A percentile compares a stretch with the other conserved stretches of the same genome.
Conservation (phyloP, 2,329 filamentous ascomycete species). For the Graphilbum ipis-grandicollis region DNA sequence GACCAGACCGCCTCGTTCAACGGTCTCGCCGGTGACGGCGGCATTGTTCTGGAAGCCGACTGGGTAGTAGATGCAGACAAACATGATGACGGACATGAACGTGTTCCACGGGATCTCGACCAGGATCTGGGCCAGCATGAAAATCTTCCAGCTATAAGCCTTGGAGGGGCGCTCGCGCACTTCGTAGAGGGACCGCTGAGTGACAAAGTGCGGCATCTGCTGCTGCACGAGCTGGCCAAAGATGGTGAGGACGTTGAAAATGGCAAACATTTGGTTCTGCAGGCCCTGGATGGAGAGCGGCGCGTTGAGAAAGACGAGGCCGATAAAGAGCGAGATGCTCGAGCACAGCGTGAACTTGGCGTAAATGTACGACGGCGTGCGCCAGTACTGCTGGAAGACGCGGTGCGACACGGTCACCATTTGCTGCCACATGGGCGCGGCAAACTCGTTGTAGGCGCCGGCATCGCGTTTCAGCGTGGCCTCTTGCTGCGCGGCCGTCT, state of each 20-base stretch:
- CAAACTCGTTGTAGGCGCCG: conserved; percentile 41
- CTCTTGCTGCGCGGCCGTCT: no score
- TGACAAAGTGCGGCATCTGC: conserved; percentile 72
- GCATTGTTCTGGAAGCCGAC: conserved; percentile 61
- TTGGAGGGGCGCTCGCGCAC: conserved; percentile 70
- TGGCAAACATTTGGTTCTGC: conserved; percentile 70
- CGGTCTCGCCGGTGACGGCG: conserved; percentile 35
- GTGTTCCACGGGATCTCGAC: conserved; percentile 77
- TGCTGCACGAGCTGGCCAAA: conserved; percentile 65
- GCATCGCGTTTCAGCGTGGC: conserved; percentile 5
- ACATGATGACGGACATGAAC: conserved; percentile 47
- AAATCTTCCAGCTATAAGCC: conserved; percentile 69
- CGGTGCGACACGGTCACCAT: conserved; percentile 41
- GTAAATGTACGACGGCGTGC: conserved; percentile 76
- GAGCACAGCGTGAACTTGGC: conserved; percentile 55
- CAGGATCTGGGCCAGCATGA: conserved; percentile 65
- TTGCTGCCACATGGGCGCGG: conserved; percentile 47
- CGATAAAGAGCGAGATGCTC: conserved; percentile 54
- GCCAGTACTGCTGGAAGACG: conserved; percentile 69
- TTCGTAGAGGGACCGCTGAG: conserved; percentile 65
- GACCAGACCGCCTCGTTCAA: conserved; percentile 57
- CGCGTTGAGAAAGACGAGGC: conserved; percentile 60
- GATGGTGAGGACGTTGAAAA: conserved; percentile 68
- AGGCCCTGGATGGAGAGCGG: conserved; percentile 57
- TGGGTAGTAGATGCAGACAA: conserved; percentile 65